Percentiles rank a stretch among this genome's conserved stretches.
phyloP scores from a whole-genome alignment of 306 rosid genomes.

The Pyrus betulifolia region DNA sequence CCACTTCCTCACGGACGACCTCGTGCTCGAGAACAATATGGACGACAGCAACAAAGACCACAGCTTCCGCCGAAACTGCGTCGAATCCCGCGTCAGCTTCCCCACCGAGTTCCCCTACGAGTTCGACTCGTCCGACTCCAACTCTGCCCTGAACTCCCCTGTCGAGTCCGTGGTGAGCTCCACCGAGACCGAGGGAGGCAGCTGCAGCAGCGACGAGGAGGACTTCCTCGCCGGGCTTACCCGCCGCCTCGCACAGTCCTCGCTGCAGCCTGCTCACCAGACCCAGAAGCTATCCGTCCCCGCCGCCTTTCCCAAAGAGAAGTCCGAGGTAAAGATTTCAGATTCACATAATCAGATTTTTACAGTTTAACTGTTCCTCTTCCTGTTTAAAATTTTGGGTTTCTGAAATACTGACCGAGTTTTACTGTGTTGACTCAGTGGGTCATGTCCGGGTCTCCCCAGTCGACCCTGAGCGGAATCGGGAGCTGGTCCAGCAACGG shows the following conservation, averaged over 20 bases:
- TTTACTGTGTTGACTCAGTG: slow-evolving; percentile 10
- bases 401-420: neutral
- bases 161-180: slow-evolving; percentile 39
- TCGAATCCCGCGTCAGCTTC: slow-evolving; percentile 9
- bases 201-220: slow-evolving; percentile 48
- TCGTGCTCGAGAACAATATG: neutral
- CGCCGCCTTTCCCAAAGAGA: slow-evolving; percentile 12
- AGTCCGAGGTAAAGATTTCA: slow-evolving; percentile 41
- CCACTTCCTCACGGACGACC: slow-evolving; percentile 17
- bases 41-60: slow-evolving; percentile 4
- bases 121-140: slow-evolving; percentile 31
- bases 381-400: neutral
- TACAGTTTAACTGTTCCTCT: neutral
- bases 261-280: slow-evolving; percentile 24
- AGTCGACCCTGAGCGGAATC: slow-evolving; percentile 63
- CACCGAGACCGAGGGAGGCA: slow-evolving; percentile 32
- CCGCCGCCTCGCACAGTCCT: slow-evolving; percentile 50
- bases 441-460: slow-evolving; percentile 57
- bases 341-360: neutral
- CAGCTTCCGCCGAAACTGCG: neutral
- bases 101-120: slow-evolving; percentile 75
- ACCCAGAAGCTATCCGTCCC: slow-evolving; percentile 33
- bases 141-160: slow-evolving; percentile 37
- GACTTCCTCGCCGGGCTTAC: slow-evolving; percentile 52
- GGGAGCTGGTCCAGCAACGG: slow-evolving; percentile 71